phyloP scores from a whole-genome alignment of 805 yeast genomes.

The Myxozyma geophila region DNA sequence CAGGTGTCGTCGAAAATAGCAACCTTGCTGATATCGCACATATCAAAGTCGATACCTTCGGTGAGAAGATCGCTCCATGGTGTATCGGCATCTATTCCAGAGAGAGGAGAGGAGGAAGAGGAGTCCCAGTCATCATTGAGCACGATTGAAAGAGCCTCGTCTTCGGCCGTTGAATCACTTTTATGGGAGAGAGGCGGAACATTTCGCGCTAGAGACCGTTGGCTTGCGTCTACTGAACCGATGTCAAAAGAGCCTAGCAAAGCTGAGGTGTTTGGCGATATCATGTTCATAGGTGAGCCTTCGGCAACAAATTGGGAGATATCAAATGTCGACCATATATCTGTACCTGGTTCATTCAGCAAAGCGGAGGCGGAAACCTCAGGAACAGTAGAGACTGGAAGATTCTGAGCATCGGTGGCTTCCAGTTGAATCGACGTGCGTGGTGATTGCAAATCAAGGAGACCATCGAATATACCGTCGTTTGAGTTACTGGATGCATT shows the following conservation, averaged over 20 bases:
- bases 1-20: conserved; percentile 20
- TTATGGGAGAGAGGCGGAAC: background rate
- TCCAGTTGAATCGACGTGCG: no score
- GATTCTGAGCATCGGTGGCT: no score
- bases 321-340: conserved; percentile 1
- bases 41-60: conserved; percentile 19
- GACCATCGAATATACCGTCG: no score
- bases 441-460: no score
- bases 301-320: conserved; percentile 9
- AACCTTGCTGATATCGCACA: conserved; percentile 16
- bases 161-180: conserved; percentile 17
- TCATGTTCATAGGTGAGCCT: background rate
- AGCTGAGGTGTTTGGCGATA: conserved; percentile 8
- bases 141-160: conserved; percentile 4
- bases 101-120: conserved; percentile 8
- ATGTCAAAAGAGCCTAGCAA: background rate
- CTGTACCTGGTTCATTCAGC: background rate
- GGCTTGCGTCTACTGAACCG: background rate
- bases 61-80: conserved; percentile 19
- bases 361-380: background rate
- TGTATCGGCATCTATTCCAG: conserved; percentile 7
- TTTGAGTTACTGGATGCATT: no score
- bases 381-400: background rate
- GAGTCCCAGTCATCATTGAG: conserved; percentile 17
- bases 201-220: background rate